A percentile compares a stretch with the other conserved stretches of the same genome.
Conservation (phyloP, 805 yeast species). For the Saccharomyces eubayanus region DNA sequence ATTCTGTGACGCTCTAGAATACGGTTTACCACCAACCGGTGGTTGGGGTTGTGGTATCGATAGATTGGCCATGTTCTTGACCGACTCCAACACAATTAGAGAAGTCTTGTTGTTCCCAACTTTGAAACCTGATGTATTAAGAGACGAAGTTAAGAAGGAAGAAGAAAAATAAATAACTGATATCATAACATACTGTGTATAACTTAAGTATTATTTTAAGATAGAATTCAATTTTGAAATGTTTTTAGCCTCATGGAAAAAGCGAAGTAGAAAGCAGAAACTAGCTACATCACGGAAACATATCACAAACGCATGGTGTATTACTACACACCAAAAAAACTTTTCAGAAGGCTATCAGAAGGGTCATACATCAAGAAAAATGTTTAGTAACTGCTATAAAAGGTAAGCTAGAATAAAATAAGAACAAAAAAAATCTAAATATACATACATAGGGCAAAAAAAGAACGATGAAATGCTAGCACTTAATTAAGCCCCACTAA, state of each 20-base stretch:
- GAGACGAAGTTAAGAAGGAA: slow-evolving; percentile 28
- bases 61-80: slow-evolving; percentile 95
- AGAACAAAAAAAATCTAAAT: background rate
- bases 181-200: background rate
- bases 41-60: slow-evolving; percentile 99
- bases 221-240: background rate
- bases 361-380: background rate
- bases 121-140: slow-evolving; percentile 77
- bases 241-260: background rate
- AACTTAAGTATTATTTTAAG: background rate
- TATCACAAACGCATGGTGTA: too few relatives aligned
- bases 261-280: background rate
- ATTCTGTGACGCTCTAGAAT: slow-evolving; percentile 95
- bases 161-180: slow-evolving; percentile 6
- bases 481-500: background rate
- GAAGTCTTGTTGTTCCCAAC: slow-evolving; percentile 98
- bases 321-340: too few relatives aligned
- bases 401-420: background rate
- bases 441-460: background rate
- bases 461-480: background rate
- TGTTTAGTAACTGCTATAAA: background rate
- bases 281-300: background rate
- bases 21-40: slow-evolving; percentile 98
- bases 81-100: slow-evolving; percentile 92
- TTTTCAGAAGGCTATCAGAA: too few relatives aligned